These are phyloP conservation scores for Annulohypoxylon stygium DNA, from an alignment of 495 filamentous ascomycete species.

Conservation along the genomic window DNA sequence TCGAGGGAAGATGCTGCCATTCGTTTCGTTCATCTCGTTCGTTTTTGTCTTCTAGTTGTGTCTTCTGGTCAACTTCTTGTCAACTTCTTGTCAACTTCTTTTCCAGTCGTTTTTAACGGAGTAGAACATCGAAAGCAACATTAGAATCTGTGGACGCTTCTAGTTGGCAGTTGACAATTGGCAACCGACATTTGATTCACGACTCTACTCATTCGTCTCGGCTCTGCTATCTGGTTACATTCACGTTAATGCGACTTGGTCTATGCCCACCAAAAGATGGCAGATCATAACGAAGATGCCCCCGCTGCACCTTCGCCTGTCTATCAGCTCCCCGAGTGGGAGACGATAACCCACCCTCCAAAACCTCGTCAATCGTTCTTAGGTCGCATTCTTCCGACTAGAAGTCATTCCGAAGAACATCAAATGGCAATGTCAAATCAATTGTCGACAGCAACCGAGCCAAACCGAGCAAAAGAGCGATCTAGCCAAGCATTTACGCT, in stretches of 20 bases:
- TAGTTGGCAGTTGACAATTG: neutral
- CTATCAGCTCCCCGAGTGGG: slow-evolving; percentile 57
- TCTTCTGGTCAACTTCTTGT: neutral
- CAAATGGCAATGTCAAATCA: slow-evolving; percentile 12
- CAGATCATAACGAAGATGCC: slow-evolving; percentile 24
- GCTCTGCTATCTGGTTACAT: neutral
- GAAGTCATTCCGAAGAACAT: slow-evolving; percentile 8
- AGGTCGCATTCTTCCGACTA: slow-evolving; percentile 35
- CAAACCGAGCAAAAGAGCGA: slow-evolving; percentile 24
- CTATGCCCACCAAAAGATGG: slow-evolving; percentile 20
- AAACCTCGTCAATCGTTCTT: slow-evolving; percentile 48
- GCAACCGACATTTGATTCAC: neutral
- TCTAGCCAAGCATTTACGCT: slow-evolving; percentile 32
- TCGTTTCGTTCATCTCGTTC: slow-evolving; percentile 26
- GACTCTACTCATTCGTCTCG: neutral
- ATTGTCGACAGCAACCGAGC: slow-evolving; percentile 19
- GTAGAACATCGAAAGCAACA: neutral
- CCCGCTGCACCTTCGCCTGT: slow-evolving; percentile 22
- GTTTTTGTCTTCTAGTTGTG: slow-evolving; percentile 17
- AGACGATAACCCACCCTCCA: slow-evolving; percentile 53
- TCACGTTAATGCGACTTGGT: neutral
- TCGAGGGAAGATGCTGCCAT: slow-evolving; percentile 30
- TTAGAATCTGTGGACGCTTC: neutral
- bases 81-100: neutral
- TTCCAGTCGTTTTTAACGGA: slow-evolving; percentile 1